Evolutionary conservation across 164 flowering plant genomes (phyloP).

Genomic region (Chloranthus sessilifolius): DNA sequence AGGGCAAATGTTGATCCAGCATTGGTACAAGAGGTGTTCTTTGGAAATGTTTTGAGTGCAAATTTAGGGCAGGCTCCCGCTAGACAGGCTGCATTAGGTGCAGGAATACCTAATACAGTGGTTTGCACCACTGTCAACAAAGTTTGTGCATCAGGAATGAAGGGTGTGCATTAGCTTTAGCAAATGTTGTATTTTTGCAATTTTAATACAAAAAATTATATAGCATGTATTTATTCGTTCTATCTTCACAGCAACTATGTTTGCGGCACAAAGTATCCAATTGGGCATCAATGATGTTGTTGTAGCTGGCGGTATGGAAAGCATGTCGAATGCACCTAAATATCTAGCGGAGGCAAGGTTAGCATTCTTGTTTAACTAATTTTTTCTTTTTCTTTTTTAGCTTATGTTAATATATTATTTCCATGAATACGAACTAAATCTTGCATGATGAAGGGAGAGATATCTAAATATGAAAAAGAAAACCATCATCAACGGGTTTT

Average conservation of each 20-base stretch:
- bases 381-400: background rate
- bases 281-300: constrained; percentile 68
- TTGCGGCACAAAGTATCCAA: constrained; percentile 71
- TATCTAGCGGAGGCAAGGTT: constrained; percentile 62
- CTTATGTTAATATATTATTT: background rate
- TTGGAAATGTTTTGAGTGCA: constrained; percentile 95
- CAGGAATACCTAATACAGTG: constrained; percentile 81
- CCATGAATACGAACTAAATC: too few species aligned
- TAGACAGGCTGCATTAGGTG: constrained; percentile 94
- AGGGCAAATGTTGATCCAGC: constrained; percentile 79
- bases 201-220: background rate
- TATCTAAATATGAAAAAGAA: too few species aligned
- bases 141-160: constrained; percentile 94
- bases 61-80: constrained; percentile 99
- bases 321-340: constrained; percentile 87
- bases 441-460: too few species aligned
- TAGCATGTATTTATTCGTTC: background rate
- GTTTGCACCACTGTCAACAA: constrained; percentile 86
- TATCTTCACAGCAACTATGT: constrained; percentile 51
- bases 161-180: constrained; percentile 38
- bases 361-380: background rate
- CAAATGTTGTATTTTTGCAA: background rate
- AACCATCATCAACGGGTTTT: too few species aligned
- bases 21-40: constrained; percentile 89
- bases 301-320: constrained; percentile 90